Base-by-base conservation (phyloP, 805 yeast species). In the Saccharomycopsis sp. region DNA sequence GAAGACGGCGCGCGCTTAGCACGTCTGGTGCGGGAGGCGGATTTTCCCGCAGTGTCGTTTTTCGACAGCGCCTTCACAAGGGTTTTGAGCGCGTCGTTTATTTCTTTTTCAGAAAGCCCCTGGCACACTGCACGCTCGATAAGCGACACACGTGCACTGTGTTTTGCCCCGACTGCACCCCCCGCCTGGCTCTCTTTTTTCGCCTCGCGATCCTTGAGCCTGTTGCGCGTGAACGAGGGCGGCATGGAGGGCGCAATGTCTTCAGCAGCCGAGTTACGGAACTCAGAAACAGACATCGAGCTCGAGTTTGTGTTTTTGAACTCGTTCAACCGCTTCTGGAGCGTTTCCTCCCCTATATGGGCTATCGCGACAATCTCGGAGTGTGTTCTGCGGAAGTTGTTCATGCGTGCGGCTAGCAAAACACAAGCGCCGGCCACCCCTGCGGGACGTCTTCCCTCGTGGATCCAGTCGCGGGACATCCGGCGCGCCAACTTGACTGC, bases 351-450 rank as follows among this genome's bases (percentile, higher is more conserved):
- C 3, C 97, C 97, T 24, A 94, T 91, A 69, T 90, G 96, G 1
- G 98, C 92, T 5, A 94, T 94, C 0, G 95, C 92, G 16, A 92
- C 97, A 56, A 94, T 86, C 69, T 95, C 98, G 0, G 91, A 81
- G 69, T 92, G 97, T 1, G 96, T 85, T 67, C 98, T 79, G 67
- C 97, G 79, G 68, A 88, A 85, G 67, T 91, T 91, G 72, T 94
- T 94, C 98, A 94, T 95, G 71, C 99, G 80, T 1, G 97, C 94
- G 0, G 99, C 99, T 54, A 94, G 73, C 51, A 95, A 69, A 1
- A 94, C 76, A 71, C 97, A 91, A 0, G 99, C 99, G 21, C 98
- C 99, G 0, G 99, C 99, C 56, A 94, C 83, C 66, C 99, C 99
- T 0, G 99, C 98, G 0, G 99, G 99, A 62, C 98, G 79, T 68